phyloP scores from a whole-genome alignment of 345 rosid species.

The Brassica cretica region DNA sequence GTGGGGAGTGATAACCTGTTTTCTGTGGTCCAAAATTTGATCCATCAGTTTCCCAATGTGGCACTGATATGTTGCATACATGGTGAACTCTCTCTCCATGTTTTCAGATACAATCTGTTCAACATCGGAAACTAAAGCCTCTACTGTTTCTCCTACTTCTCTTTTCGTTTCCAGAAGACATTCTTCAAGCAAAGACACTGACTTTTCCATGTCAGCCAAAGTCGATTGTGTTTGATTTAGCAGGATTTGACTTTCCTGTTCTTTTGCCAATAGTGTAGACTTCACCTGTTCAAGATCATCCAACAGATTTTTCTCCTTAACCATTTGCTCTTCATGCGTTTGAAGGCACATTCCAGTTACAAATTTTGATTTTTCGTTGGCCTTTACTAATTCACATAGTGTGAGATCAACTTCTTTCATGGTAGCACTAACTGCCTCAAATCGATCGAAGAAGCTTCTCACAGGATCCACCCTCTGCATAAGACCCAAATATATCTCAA shows the following conservation, averaged over 20 bases:
- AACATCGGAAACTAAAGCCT: conserved; percentile 51
- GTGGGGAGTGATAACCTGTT: conserved; percentile 16
- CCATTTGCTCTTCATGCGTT: conserved; percentile 53
- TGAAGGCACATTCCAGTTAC: conserved; percentile 56
- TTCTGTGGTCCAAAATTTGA: conserved; percentile 39
- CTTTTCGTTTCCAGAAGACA: conserved; percentile 58
- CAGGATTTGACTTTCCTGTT: conserved; percentile 55
- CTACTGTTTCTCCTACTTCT: conserved; percentile 54
- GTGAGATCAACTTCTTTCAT: conserved; percentile 76
- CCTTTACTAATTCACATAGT: conserved; percentile 63
- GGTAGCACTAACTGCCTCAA: conserved; percentile 67
- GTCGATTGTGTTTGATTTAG: conserved; percentile 44
- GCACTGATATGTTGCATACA: conserved; percentile 52
- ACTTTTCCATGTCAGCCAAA: conserved; percentile 49
- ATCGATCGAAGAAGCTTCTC: conserved; percentile 52
- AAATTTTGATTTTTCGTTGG: conserved; percentile 59
- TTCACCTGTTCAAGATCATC: conserved; percentile 63
- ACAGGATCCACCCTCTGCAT: conserved; percentile 46
- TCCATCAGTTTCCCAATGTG: conserved; percentile 44
- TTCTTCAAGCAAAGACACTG: conserved; percentile 62
- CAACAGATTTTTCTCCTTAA: conserved; percentile 50
- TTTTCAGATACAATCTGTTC: conserved; percentile 57
- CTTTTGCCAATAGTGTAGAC: conserved; percentile 49
- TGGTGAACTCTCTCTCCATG: conserved; percentile 61
- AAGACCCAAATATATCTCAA: conserved; percentile 45